A percentile compares a stretch with the other conserved stretches of the same genome.
Conservation (phyloP, 2,329 filamentous ascomycete species). For the Aspergillus terreus region DNA sequence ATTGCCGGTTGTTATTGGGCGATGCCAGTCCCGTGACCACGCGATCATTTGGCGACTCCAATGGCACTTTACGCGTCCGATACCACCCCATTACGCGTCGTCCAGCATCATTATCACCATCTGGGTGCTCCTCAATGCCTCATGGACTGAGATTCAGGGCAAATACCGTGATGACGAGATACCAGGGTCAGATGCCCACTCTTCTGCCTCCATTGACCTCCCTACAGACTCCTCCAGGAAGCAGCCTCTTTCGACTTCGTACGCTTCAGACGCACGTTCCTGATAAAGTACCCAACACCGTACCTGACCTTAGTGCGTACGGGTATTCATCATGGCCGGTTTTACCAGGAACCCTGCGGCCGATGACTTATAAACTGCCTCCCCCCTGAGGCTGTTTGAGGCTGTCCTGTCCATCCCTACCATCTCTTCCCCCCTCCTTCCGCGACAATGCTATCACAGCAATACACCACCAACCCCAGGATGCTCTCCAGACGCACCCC, state of each 20-base stretch:
- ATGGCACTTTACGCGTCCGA: slow-evolving; percentile 30
- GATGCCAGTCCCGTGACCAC: slow-evolving; percentile 29
- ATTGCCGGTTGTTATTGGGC: slow-evolving; percentile 17
- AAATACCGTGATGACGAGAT: not conserved
- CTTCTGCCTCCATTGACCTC: not conserved
- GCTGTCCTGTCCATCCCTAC: not conserved
- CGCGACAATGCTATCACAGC: slow-evolving; percentile 2
- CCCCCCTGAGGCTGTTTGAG: not conserved
- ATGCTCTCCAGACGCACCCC: slow-evolving; percentile 23
- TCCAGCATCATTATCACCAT: slow-evolving; percentile 16
- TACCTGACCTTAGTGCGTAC: not conserved
- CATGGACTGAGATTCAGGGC: not conserved
- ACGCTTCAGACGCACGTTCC: not conserved
- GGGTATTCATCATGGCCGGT: slow-evolving; percentile 1
- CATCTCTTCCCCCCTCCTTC: not conserved
- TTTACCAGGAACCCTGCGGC: not conserved
- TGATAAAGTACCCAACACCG: not conserved
- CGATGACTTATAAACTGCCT: not conserved
- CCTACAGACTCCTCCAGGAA: not conserved
- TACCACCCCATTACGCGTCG: slow-evolving; percentile 24
- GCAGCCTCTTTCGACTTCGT: not conserved
- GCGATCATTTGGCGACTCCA: slow-evolving; percentile 35
- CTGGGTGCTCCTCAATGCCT: slow-evolving; percentile 4
- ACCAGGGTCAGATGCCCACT: not conserved
- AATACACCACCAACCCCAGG: slow-evolving; percentile 2